These are phyloP conservation scores for Penicillium malachiteum DNA, from an alignment of 495 filamentous ascomycete species.

Conservation along the genomic window DNA sequence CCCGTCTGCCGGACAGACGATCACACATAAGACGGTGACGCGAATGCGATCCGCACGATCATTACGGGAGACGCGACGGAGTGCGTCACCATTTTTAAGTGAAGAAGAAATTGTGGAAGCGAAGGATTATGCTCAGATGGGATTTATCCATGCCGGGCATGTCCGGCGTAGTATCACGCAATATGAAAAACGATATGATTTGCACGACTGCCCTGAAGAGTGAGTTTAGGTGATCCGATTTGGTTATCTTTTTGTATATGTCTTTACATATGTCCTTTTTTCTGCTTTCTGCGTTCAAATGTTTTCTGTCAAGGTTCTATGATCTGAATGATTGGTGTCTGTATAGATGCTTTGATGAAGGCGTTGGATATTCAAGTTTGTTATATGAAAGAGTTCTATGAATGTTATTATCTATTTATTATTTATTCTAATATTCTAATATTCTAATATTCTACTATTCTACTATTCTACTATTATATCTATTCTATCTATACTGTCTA, in stretches of 20 bases:
- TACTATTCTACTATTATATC: no score
- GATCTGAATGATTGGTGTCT: background rate
- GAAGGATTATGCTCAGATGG: background rate
- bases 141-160: slow-evolving; percentile 12
- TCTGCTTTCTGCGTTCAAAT: background rate
- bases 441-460: no score
- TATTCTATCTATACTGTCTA: no score
- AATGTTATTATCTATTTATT: no score
- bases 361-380: no score
- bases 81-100: slow-evolving; percentile 18
- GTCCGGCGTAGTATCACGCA: slow-evolving; percentile 24
- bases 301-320: background rate
- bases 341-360: background rate
- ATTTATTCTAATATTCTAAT: no score
- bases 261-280: background rate
- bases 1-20: slow-evolving; percentile 65
- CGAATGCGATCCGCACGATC: slow-evolving; percentile 68
- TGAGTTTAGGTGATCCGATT: background rate
- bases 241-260: background rate
- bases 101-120: background rate
- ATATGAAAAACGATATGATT: slow-evolving; percentile 32
- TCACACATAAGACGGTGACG: slow-evolving; percentile 58
- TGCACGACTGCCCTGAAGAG: slow-evolving; percentile 34
- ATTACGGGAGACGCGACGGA: slow-evolving; percentile 35
- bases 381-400: no score